Conservation (phyloP, 106 monocot species). For the Acanthochlamys bracteata region DNA sequence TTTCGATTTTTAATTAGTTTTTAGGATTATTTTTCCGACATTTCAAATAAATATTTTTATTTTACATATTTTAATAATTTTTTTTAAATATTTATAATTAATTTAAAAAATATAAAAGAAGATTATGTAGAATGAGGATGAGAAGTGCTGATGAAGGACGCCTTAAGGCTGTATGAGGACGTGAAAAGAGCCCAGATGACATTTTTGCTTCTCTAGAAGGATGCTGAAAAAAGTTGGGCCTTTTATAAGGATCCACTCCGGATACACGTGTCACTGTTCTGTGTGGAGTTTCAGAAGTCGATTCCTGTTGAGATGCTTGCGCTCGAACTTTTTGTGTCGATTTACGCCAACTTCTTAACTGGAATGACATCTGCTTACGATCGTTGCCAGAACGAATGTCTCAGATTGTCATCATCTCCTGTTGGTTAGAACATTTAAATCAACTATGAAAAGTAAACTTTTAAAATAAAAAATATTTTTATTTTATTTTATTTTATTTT, state of each 20-base stretch:
- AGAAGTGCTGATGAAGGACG: conserved; percentile 57
- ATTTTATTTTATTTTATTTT: too few species aligned
- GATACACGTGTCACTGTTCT: conserved; percentile 90
- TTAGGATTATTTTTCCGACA: too few species aligned
- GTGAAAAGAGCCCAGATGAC: conserved; percentile 82
- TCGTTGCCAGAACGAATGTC: conserved; percentile 85
- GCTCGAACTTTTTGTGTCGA: conserved; percentile 85
- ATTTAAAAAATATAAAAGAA: too few species aligned
- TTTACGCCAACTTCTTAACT: conserved; percentile 90
- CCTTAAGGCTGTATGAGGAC: conserved; percentile 55
- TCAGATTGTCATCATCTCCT: conserved; percentile 54
- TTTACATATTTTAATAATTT: too few species aligned
- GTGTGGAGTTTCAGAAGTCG: conserved; percentile 86
- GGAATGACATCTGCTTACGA: conserved; percentile 96
- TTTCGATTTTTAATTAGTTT: too few species aligned
- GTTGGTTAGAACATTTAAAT: background rate
- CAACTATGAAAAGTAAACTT: too few species aligned
- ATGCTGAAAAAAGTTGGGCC: conserved; percentile 95
- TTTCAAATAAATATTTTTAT: too few species aligned
- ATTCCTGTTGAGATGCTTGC: conserved; percentile 90
- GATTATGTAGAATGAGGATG: conserved; percentile 49
- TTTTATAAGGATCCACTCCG: conserved; percentile 91
- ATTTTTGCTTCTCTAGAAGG: conserved; percentile 85
- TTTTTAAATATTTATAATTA: too few species aligned
- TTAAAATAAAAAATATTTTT: too few species aligned